These are phyloP conservation scores for Dissophora ornata DNA, from an alignment of 192 early-diverging fungal genomes.

Conservation along the genomic window DNA sequence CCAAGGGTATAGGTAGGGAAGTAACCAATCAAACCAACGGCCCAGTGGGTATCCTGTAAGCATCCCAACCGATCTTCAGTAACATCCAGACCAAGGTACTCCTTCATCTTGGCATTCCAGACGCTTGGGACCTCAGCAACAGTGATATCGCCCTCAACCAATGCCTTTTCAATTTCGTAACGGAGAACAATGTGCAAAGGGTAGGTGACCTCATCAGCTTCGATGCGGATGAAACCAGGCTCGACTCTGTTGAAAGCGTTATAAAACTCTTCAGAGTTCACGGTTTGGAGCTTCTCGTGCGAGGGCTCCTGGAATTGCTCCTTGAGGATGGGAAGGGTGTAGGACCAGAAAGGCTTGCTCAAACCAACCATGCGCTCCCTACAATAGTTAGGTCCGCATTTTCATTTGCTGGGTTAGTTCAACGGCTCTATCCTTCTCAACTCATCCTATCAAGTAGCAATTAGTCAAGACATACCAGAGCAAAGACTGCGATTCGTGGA, in stretches of 20 bases:
- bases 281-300: slow-evolving; percentile 29
- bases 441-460: too few relatives aligned
- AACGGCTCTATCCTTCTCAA: too few relatives aligned
- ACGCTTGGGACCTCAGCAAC: slow-evolving; percentile 45
- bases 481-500: slow-evolving; percentile 59
- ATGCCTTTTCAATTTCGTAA: slow-evolving; percentile 50
- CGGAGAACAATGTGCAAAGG: slow-evolving; percentile 55
- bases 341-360: slow-evolving; percentile 47
- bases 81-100: slow-evolving; percentile 53
- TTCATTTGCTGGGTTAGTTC: too few relatives aligned
- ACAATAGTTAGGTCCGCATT: background rate
- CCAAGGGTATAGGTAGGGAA: slow-evolving; percentile 60
- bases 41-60: slow-evolving; percentile 58
- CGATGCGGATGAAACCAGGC: slow-evolving; percentile 46
- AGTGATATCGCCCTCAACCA: slow-evolving; percentile 42
- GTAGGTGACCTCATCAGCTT: slow-evolving; percentile 56
- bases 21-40: slow-evolving; percentile 48
- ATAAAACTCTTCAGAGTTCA: slow-evolving; percentile 24
- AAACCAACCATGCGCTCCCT: slow-evolving; percentile 52
- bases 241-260: slow-evolving; percentile 53
- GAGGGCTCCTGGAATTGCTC: slow-evolving; percentile 30
- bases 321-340: slow-evolving; percentile 43
- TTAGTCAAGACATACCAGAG: slow-evolving; percentile 37
- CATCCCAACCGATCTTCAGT: slow-evolving; percentile 40
- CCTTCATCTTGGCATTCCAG: slow-evolving; percentile 55